Evolutionary conservation across 2,329 filamentous ascomycete genomes (phyloP), one percentile per base, ranked within the genome.

Genomic region (Nakataea oryzae): DNA sequence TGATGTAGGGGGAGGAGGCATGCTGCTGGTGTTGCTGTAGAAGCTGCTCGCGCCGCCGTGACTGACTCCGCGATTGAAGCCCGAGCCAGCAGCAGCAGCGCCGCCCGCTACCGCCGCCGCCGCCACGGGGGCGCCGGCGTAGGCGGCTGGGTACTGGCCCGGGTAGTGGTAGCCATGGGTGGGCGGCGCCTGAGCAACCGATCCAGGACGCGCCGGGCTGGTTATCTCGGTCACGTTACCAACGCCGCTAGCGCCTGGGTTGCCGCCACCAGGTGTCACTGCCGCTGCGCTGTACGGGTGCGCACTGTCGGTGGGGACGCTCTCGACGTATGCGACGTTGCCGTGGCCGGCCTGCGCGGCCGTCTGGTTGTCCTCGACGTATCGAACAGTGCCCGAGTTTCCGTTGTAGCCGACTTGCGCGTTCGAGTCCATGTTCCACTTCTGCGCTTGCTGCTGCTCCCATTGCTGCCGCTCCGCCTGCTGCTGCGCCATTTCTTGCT

Each of bases 71-170:
- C 41, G 41, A 11, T 50, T 50, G 2, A 8, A 7, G 11, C 21
- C 41, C 41, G 21, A 9, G 41, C 17, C 41, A 8, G 41, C 41
- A 4, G 41, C 30, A 7, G 61, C 58, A 9, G 62, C 34, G 30
- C 54, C 61, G 26, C 57, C 62, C 32, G 58, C 62, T 30, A 54
- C 60, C 54, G 56, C 62, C 2, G 62, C 63, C 24, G 62, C 66
- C n/a, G 62, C 61, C 6, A 59, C 64, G 14, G 59, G 61, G 3
- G 62, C 64, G 21, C 60, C 66, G 7, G 63, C 65, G 59, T 68
- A 69, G 3, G 67, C 66, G 0, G 65, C 65, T 2, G 68, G 65
- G 47, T 66, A 66, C 55, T 69, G 66, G 3, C 66, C 64, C 6
- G 67, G 66, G 32, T 68, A 68, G 50, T 64, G 64, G 21, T 67